A percentile compares a stretch with the other conserved stretches of the same genome.
Conservation (phyloP, 768 basidiomycete species). For the Leccinum subgranulosum region DNA sequence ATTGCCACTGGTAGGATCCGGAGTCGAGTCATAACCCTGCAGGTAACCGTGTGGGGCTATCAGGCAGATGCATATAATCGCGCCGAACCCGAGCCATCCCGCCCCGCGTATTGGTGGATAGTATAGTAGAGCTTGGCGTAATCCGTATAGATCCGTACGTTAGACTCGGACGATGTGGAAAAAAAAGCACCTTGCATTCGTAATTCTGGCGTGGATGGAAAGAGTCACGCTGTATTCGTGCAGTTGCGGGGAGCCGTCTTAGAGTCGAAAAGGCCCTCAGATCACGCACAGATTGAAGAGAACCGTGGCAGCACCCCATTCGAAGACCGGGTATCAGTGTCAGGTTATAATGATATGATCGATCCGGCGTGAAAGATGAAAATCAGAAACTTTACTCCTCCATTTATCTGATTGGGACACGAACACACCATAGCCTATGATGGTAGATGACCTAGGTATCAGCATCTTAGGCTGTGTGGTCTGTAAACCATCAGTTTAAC, state of each 20-base stretch:
- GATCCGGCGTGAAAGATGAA: not conserved
- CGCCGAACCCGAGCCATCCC: not conserved
- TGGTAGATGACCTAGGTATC: no score
- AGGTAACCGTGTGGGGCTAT: not conserved
- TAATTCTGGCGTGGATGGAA: not conserved
- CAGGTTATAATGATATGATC: not conserved
- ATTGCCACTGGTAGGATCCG: conserved; percentile 15
- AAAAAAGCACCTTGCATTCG: not conserved
- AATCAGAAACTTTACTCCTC: not conserved
- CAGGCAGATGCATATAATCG: not conserved
- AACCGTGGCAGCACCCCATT: not conserved
- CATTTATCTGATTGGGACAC: no score
- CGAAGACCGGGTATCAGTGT: not conserved
- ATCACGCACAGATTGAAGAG: not conserved
- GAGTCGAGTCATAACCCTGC: not conserved
- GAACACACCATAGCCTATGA: no score
- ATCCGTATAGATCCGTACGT: not conserved
- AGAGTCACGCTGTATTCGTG: not conserved
- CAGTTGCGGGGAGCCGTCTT: not conserved
- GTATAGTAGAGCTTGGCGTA: not conserved
- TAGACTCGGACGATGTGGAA: not conserved
- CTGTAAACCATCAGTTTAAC: not conserved
- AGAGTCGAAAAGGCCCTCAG: not conserved
- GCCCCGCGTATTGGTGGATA: not conserved
- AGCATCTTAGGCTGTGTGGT: not conserved